Evolutionary conservation across 768 basidiomycete species (phyloP), one percentile per base, ranked within the genome.

Genomic region (Sporobolomyces phaffii): DNA sequence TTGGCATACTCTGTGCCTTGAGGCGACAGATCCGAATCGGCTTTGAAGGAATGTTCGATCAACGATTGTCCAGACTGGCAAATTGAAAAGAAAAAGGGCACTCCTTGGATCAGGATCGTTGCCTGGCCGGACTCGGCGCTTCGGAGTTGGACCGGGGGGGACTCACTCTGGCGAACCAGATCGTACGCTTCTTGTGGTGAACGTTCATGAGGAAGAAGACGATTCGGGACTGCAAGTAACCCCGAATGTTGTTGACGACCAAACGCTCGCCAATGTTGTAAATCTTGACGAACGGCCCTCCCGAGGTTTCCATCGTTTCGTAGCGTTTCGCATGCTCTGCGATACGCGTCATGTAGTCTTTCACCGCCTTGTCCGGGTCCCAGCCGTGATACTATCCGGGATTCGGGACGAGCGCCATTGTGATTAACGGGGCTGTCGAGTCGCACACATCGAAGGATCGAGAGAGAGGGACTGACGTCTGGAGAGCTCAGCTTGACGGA

Each of bases 131-230:
- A n/a, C n/a, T n/a, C n/a, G n/a, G n/a, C n/a, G n/a, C n/a, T n/a
- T n/a, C n/a, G n/a, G n/a, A n/a, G n/a, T n/a, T n/a, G n/a, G n/a
- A n/a, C n/a, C n/a, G n/a, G n/a, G n/a, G n/a, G n/a, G n/a, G n/a
- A n/a, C 89, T 67, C 75, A 96, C 93, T 44, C 94, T 81, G 7
- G 94, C 94, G 79, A 99, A 97, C 78, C 93, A 98, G 69, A 99
- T 99, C 51, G 87, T 91, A 26, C 94, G 83, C 76, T 86, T 89
- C 69, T 84, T 83, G 75, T 92, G 97, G 79, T 99, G 94, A 52
- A 99, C 97, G 77, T 99, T 99, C 96, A 98, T 98, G 49, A 99
- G 81, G 82, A 96, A 98, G 82, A 98, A 99, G 29, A 98, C 90
- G 65, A 97, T 92, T 65, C 94, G 81, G 3, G 91, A 91, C 86